Base-by-base conservation (phyloP, 2,329 filamentous ascomycete species). In the Colletotrichum gloeosporioides region DNA sequence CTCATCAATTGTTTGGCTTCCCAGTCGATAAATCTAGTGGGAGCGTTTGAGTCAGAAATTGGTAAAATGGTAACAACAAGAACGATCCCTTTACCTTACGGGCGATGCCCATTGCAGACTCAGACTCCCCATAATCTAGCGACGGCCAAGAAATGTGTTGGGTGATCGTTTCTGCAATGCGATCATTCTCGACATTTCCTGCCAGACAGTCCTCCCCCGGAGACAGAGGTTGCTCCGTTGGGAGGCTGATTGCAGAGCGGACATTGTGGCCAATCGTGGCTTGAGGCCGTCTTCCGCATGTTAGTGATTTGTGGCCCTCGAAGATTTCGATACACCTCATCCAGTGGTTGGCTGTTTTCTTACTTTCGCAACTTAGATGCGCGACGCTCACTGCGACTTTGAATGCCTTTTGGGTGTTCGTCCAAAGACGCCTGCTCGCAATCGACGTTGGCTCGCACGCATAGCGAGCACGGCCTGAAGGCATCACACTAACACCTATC, bases 51-150 rank as follows among this genome's bases (percentile, higher is more conserved):
- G n/a, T 53, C 44, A 53, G 6, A 53, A 22, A 2, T 22, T 12
- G n/a, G 44, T 13, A 22, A 1, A 22, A 4, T 53, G 1, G 44
- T 53, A 13, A 1, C 6, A 13, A 7, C 2, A 3, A 4, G 1
- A 53, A 22, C 12, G 0, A 3, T 22, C 10, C 44, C 6, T 53
- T 53, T 22, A 53, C 44, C 44, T 53, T 53, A n/a, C 44, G 44
- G 13, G 44, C 44, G 1, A 53, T 53, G n/a, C 44, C 44, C 44
- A 53, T 53, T 22, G 44, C 44, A 53, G 44, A 53, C 44, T 53
- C 44, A 13, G n/a, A 53, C 44, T 53, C 44, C n/a, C 44, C 44
- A 53, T 53, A 53, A 22, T 53, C 44, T 53, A 53, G 12, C 44
- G 44, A 13, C 44, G 44, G 10, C 44, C 44, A 53, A 1, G 44